Evolutionary conservation across 352 stramenopile species (phyloP).

Genomic region (Pythium guiyangense): DNA sequence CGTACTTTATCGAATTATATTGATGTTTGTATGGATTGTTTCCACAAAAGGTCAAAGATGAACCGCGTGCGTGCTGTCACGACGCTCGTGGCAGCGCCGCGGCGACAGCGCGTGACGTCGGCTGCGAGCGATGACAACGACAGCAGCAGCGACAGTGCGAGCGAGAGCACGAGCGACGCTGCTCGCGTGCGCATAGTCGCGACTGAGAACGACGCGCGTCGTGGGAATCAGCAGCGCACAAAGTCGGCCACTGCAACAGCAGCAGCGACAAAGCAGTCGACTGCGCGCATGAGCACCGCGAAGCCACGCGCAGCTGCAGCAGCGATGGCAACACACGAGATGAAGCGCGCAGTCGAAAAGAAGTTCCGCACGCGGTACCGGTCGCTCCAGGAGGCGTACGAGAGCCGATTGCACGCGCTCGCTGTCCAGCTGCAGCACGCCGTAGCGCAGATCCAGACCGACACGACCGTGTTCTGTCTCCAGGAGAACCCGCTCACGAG

Average conservation of each 20-base stretch:
- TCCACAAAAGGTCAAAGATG: background rate
- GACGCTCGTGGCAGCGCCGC: background rate
- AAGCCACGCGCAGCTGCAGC: background rate
- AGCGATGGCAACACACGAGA: conserved; percentile 17
- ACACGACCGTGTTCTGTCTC: conserved; percentile 57
- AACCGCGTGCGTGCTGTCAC: background rate
- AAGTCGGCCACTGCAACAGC: background rate
- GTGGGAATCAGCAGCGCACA: conserved; percentile 1
- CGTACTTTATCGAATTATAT: background rate
- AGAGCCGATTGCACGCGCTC: conserved; percentile 59
- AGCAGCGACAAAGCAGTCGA: background rate
- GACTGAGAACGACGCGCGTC: conserved; percentile 7
- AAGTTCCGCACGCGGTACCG: conserved; percentile 71
- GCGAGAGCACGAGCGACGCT: conserved; percentile 8
- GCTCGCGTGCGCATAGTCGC: conserved; percentile 1
- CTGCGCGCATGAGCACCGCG: background rate
- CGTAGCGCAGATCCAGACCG: conserved; percentile 47
- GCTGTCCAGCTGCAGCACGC: conserved; percentile 43
- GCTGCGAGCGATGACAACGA: background rate
- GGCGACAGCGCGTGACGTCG: background rate
- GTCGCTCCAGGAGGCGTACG: conserved; percentile 65
- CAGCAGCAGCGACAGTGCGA: conserved; percentile 2
- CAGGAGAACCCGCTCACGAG: conserved; percentile 59
- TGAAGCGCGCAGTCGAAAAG: conserved; percentile 56
- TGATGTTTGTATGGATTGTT: background rate